Base-by-base conservation (phyloP, 345 rosid species). In the Gossypium herbaceum region DNA sequence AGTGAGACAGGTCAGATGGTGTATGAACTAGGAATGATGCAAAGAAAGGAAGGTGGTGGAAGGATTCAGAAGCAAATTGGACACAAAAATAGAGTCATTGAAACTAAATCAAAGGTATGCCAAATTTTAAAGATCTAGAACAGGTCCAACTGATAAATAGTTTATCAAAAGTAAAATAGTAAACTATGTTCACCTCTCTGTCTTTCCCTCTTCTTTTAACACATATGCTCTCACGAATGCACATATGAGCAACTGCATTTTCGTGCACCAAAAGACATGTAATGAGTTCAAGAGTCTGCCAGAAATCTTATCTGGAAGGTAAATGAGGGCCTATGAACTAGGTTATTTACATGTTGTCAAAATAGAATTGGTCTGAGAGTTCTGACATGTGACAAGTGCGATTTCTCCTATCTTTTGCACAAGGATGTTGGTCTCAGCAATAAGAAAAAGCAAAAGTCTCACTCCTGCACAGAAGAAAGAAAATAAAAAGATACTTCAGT, bases 401-500 rank as follows among this genome's bases (percentile, higher is more conserved):
- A 22, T 73, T 73, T 73, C 51, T 78, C 55, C 62, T 58, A 56
- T 44, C 50, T 4, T 47, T 48, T 69, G 77, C 76, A 50, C 79
- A 79, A 69, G 79, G 88, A 83, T 62, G 76, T 39, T 73, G 83
- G 68, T 69, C 39, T 25, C 43, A 3, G 44, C 76, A 73, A 77
- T 58, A 83, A 84, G 79, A 88, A 77, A 73, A 94, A 83, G 74
- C 81, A 82, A 55, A 79, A 87, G 5, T 75, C 80, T 77, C 29
- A 78, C 19, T 29, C 81, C 90, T 7, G 74, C 86, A 75, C 82
- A 86, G 68, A 83, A 74, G 61, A 94, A 88, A 79, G 88, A 80
- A 44, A 87, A 82, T 87, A 89, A 86, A 83, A 91, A 82, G 94
- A 94, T 94, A 73, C 17, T 51, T 51, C 1, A 43, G 47, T 67